A percentile compares a stretch with the other conserved stretches of the same genome.
phyloP scores from a whole-genome alignment of 306 rosid genomes.

The Hylodesmum podocarpum region DNA sequence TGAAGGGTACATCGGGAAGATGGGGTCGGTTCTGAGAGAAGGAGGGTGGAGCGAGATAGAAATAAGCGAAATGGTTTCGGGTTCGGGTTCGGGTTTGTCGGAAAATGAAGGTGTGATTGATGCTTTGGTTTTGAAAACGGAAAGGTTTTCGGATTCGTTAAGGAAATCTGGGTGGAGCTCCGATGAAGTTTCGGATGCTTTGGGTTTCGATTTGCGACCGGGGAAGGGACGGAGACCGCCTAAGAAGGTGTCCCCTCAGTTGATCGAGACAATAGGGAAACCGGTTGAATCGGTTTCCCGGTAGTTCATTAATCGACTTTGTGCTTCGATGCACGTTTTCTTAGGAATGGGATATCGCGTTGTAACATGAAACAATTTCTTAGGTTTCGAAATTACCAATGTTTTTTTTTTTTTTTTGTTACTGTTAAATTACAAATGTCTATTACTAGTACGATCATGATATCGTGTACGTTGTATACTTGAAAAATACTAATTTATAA shows the following conservation, averaged over 20 bases:
- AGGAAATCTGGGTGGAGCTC: conserved; percentile 96
- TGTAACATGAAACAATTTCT: conserved; percentile 40
- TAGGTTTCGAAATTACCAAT: conserved; percentile 16
- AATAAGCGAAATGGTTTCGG: conserved; percentile 69
- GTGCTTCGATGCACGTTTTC: not conserved
- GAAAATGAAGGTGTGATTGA: conserved; percentile 75
- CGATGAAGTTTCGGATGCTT: conserved; percentile 80
- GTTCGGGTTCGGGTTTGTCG: conserved; percentile 62
- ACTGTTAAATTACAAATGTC: too few species aligned
- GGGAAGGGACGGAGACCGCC: conserved; percentile 64
- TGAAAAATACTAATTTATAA: not conserved
- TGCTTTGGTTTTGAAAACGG: conserved; percentile 70
- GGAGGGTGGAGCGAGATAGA: conserved; percentile 97
- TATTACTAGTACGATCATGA: not conserved
- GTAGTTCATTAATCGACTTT: conserved; percentile 16
- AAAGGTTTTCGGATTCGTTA: conserved; percentile 68
- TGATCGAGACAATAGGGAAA: conserved; percentile 63
- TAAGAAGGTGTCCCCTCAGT: conserved; percentile 70
- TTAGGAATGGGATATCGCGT: conserved; percentile 23
- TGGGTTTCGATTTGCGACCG: conserved; percentile 73
- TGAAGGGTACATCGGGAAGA: conserved; percentile 56
- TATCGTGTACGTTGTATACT: not conserved
- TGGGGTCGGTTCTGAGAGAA: conserved; percentile 62
- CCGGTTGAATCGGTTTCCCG: conserved; percentile 72
- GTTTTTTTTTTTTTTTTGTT: too few species aligned